These are phyloP conservation scores for Plasmodium knowlesi DNA, from an alignment of 169 alveolate genomes.

Conservation along the genomic window DNA sequence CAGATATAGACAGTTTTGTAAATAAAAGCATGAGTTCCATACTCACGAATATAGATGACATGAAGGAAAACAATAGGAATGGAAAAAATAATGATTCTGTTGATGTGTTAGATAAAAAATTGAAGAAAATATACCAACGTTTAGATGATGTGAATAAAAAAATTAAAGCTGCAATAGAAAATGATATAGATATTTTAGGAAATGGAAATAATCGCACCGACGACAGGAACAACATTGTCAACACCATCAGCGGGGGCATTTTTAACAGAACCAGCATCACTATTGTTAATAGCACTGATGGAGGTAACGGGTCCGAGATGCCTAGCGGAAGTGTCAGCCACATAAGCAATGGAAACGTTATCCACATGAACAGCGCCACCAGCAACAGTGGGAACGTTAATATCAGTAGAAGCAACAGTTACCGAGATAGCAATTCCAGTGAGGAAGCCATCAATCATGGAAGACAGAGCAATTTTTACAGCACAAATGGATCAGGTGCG, in stretches of 20 bases:
- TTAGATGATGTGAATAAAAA: constrained; percentile 33
- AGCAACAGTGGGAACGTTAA: neutral
- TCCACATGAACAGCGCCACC: too few species aligned
- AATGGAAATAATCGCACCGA: constrained; percentile 8
- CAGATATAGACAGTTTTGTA: constrained; percentile 6
- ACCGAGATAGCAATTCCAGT: neutral
- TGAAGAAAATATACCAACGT: constrained; percentile 33
- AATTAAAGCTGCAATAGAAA: constrained; percentile 15
- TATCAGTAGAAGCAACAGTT: neutral
- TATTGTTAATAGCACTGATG: constrained; percentile 1
- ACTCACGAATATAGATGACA: constrained; percentile 15
- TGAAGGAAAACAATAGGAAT: neutral
- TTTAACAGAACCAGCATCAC: neutral
- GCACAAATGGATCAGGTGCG: neutral
- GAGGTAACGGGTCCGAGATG: neutral
- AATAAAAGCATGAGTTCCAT: constrained; percentile 6
- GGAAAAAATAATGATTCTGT: neutral
- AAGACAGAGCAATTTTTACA: constrained; percentile 10
- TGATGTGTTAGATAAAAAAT: constrained; percentile 6
- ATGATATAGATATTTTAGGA: too few species aligned
- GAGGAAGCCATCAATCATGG: neutral
- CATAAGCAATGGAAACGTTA: neutral
- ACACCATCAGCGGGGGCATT: neutral
- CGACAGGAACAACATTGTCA: neutral
- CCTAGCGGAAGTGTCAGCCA: neutral